phyloP scores from a whole-genome alignment of 1,139 yeast genomes.

The Hansenula anomala region DNA sequence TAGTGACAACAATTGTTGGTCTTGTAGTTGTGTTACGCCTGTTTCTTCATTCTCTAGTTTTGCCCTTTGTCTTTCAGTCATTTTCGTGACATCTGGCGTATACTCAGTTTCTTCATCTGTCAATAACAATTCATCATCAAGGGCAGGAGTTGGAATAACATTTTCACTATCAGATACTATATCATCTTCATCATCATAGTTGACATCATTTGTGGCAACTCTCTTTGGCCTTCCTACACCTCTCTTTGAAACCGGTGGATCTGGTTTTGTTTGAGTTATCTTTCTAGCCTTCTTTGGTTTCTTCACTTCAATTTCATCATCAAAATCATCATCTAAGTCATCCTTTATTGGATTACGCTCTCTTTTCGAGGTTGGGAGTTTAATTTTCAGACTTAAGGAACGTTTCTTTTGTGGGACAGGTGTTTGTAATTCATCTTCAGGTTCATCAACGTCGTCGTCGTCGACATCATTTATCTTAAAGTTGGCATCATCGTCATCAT shows the following conservation, averaged over 20 bases:
- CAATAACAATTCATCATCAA: conserved; percentile 21
- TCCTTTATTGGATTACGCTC: conserved; percentile 12
- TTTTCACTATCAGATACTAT: conserved; percentile 14
- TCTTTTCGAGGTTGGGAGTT: conserved; percentile 5
- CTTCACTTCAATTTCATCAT: not conserved
- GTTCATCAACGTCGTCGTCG: conserved; percentile 24
- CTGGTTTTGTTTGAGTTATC: conserved; percentile 1
- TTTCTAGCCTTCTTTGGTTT: not conserved
- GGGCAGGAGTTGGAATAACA: conserved; percentile 20
- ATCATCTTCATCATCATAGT: conserved; percentile 12
- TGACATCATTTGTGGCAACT: conserved; percentile 4
- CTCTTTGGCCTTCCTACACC: conserved; percentile 5
- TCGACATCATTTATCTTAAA: conserved; percentile 14
- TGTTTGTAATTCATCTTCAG: conserved; percentile 14
- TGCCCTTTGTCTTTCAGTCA: conserved; percentile 62
- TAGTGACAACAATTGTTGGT: conserved; percentile 25
- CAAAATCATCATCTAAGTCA: conserved; percentile 14
- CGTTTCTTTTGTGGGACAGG: conserved; percentile 8
- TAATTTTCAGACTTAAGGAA: conserved; percentile 15
- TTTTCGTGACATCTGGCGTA: conserved; percentile 39
- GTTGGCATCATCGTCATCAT: conserved; percentile 16
- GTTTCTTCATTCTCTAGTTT: conserved; percentile 34
- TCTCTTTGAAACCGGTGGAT: not conserved
- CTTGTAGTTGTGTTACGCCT: conserved; percentile 1
- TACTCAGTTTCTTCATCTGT: conserved; percentile 22